Percentiles rank a stretch among this genome's conserved stretches.
These are phyloP conservation scores for Scheffersomyces amazonensis DNA, from an alignment of 805 yeast species.

Conservation along the genomic window DNA sequence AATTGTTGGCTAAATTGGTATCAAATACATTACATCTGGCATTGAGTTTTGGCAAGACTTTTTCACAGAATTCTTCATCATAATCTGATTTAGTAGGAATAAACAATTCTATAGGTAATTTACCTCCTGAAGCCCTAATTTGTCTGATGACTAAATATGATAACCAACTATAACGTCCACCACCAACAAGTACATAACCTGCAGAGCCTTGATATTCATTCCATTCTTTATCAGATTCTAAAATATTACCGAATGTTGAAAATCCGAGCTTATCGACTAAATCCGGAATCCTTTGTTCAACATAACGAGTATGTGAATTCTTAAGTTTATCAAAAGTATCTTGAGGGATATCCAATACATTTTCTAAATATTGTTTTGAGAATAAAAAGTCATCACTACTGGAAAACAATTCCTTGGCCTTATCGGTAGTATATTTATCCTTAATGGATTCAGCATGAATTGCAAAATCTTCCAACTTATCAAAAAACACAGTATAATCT, in stretches of 20 bases:
- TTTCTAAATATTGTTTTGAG: constrained; percentile 43
- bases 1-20: constrained; percentile 11
- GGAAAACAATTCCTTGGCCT: constrained; percentile 44
- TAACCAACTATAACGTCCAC: constrained; percentile 51
- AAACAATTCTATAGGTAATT: constrained; percentile 51
- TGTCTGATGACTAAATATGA: constrained; percentile 48
- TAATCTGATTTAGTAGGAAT: constrained; percentile 43
- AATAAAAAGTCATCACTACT: constrained; percentile 40
- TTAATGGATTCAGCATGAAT: constrained; percentile 42
- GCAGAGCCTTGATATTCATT: constrained; percentile 22
- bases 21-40: constrained; percentile 49
- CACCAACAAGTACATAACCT: constrained; percentile 52
- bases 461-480: constrained; percentile 26
- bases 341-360: constrained; percentile 40
- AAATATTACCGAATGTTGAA: constrained; percentile 33
- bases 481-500: constrained; percentile 31
- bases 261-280: constrained; percentile 22
- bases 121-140: constrained; percentile 40
- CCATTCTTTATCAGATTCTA: constrained; percentile 40
- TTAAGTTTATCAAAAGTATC: constrained; percentile 30
- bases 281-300: constrained; percentile 26
- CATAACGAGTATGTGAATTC: constrained; percentile 33
- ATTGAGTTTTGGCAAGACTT: constrained; percentile 37
- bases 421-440: constrained; percentile 35
- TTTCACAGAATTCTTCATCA: constrained; percentile 46